Base-by-base conservation (phyloP, 2,329 filamentous ascomycete species). In the Allantophomopsis cytisporea region DNA sequence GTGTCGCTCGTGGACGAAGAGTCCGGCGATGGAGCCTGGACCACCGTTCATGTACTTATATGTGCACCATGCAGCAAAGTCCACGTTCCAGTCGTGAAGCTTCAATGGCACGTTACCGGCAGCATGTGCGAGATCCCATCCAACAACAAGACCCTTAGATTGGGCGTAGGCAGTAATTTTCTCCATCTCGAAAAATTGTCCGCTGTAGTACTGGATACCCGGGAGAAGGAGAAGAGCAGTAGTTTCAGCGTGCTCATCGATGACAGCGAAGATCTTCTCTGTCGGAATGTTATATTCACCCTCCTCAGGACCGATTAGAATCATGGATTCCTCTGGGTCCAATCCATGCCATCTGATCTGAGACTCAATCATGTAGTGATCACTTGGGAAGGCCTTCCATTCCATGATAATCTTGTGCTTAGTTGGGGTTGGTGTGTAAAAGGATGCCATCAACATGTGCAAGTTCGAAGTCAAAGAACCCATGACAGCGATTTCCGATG, bases 11-110 rank as follows among this genome's bases (percentile, higher is more conserved):
- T 94, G 85, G 7, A 94, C 81, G 48, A 87, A 94, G 1, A 80
- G 65, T 0, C 81, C 86, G 1, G 75, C 85, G 46, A 93, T 93
- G 13, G 78, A 71, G 4, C 87, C 87, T 0, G 87, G 85, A 0
- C 87, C 87, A 18, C 79, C 77, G 55, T 94, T 94, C 56, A 94
- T 72, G 62, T 94, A 94, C 63, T 94, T 94, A 69, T 94, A 94
- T 14, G 80, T 88, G 60, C 87, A 94, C 87, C 87, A 94, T 39
- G 74, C 83, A 13, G 88, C 87, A 52, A 94, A 94, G 57, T 94
- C 87, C 28, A 93, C 85, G 48, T 83, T 71, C 87, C 87, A 94
- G 50, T 89, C 83, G 58, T 94, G 86, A 15, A 94, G 68, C 42
- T 68, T 61, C 14, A 94, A 60, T 32, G 82, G 76, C 2, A 93